Evolutionary conservation across 805 yeast genomes (phyloP), one percentile per base, ranked within the genome.

Genomic region (Candida alai): DNA sequence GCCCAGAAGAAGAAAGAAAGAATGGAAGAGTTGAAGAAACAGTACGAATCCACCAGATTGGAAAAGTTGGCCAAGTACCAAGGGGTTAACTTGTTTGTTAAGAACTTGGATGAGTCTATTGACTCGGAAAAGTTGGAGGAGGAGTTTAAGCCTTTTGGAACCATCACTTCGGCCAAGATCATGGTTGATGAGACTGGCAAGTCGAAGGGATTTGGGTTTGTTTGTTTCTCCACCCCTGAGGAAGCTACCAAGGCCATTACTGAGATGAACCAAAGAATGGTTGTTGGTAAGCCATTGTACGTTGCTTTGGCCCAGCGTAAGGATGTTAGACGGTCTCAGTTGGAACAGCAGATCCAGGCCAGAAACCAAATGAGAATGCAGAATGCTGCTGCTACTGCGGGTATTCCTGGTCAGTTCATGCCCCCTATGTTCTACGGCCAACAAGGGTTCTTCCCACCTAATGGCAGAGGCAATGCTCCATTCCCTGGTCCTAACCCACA

Each of bases 1-100:
- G 98, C 98, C 52, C 98, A 93, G 76, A 90, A 88, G 88, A 90
- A 88, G 79, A 76, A 84, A 68, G 98, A 93, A 78, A 89, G 98
- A 76, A 68, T 81, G 59, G 95, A 87, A 73, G 95, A 88, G 70
- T 84, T 93, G 67, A 87, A 84, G 75, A 83, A 82, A 70, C 95
- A 87, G 73, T 82, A 86, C 73, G 97, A 93, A 70, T 78, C 84
- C 51, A 81, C 84, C 51, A 81, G 95, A 64, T 75, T 84, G 62
- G 97, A 93, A 73, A 86, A 86, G 67, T 70, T 86, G 60, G 78
- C 82, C 59, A 89, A 90, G 72, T 88, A 84, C 77, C 97, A 89
- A 74, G 97, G 97, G 65, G 95, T 89, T 52, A 93, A 93, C 78
- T 76, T 93, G 63, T 93, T 88, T 69, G 74, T 93, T 64, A 93